These are phyloP conservation scores for Closterium sp. DNA, from an alignment of 139 green algal species.

Conservation along the genomic window DNA sequence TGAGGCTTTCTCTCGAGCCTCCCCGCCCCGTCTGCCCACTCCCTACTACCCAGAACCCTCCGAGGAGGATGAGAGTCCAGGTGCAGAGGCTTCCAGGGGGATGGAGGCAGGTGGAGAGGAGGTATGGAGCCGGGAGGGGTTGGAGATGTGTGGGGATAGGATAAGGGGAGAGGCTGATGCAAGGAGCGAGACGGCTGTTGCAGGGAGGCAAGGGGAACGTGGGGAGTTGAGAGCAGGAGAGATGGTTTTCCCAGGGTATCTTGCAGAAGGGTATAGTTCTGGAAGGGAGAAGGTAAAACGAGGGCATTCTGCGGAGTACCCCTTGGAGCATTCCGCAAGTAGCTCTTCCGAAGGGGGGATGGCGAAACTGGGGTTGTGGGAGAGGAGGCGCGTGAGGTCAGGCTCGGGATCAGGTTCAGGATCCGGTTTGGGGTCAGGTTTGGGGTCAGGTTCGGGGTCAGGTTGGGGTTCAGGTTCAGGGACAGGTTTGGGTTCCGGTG, in stretches of 20 bases:
- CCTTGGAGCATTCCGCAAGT: neutral
- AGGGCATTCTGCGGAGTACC: neutral
- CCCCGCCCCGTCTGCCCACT: neutral
- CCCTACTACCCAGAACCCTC: neutral
- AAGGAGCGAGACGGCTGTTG: neutral
- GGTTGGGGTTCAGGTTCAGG: neutral
- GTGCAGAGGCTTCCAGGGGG: neutral
- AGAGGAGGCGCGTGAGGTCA: neutral
- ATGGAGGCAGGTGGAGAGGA: neutral
- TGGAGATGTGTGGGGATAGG: too few species aligned
- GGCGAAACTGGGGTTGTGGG: neutral
- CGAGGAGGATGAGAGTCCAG: neutral
- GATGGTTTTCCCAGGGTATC: neutral
- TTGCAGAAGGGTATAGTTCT: too few species aligned
- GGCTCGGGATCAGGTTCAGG: neutral
- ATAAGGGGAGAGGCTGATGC: neutral
- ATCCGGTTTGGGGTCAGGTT: neutral
- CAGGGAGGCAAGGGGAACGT: too few species aligned
- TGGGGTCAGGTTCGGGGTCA: neutral
- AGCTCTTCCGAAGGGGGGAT: neutral
- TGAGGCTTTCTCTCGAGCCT: too few species aligned
- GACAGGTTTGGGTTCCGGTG: neutral
- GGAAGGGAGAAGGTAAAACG: neutral
- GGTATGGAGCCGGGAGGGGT: neutral
- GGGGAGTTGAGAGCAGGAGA: neutral